Percentiles rank a stretch among this genome's conserved stretches.
These are phyloP conservation scores for Esteya vermicola DNA, from an alignment of 2,329 filamentous ascomycete species.

Conservation along the genomic window DNA sequence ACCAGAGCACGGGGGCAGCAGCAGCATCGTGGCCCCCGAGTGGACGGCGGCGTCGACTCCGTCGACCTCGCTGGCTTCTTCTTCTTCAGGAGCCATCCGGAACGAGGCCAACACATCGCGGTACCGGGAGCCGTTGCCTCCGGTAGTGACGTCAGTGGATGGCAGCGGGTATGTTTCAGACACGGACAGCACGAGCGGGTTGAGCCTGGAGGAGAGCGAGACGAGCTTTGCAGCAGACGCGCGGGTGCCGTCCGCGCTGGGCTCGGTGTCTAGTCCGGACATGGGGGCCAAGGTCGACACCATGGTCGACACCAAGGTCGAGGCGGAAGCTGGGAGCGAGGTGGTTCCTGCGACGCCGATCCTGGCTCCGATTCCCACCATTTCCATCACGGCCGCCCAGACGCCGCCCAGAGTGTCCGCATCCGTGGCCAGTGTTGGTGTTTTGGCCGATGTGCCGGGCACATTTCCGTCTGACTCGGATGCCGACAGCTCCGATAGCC, in stretches of 20 bases:
- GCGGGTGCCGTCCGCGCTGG: background rate
- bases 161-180: slow-evolving; percentile 50
- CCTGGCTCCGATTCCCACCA: no score
- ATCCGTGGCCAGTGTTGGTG: no score
- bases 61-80: slow-evolving; percentile 34
- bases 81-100: slow-evolving; percentile 41
- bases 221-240: slow-evolving; percentile 14
- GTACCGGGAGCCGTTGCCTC: slow-evolving; percentile 51
- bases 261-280: no score
- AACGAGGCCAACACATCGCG: slow-evolving; percentile 41
- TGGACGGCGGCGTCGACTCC: slow-evolving; percentile 18
- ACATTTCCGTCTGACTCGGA: slow-evolving; percentile 35
- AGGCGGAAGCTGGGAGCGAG: no score
- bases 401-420: no score
- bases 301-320: background rate
- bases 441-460: no score
- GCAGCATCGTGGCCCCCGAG: no score
- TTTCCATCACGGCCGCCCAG: no score
- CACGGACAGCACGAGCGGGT: slow-evolving; percentile 18
- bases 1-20: no score
- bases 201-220: slow-evolving; percentile 20
- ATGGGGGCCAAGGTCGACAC: background rate
- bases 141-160: slow-evolving; percentile 56
- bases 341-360: no score
- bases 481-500: slow-evolving; percentile 12